phyloP scores from a whole-genome alignment of 257 asterid genomes.

The Lavandula angustifolia region DNA sequence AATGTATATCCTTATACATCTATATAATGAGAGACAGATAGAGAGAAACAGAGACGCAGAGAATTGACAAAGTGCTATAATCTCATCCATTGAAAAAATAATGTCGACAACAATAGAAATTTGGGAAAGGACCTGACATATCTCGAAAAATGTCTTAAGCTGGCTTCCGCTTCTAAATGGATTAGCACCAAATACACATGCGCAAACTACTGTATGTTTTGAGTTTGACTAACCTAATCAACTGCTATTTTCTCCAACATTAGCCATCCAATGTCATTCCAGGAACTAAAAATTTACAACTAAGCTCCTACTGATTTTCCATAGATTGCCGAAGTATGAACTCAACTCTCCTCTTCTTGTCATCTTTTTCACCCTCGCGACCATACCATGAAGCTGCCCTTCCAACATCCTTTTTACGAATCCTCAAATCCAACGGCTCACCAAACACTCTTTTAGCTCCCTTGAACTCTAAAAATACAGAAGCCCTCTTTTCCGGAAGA shows the following conservation, averaged over 20 bases:
- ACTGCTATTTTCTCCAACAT: constrained; percentile 45
- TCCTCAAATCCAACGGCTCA: constrained; percentile 84
- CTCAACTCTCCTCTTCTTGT: constrained; percentile 90
- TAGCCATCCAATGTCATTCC: constrained; percentile 46
- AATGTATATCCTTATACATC: background rate
- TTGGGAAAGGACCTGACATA: constrained; percentile 40
- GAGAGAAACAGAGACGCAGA: background rate
- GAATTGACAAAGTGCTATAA: constrained; percentile 28
- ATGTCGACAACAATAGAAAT: constrained; percentile 35
- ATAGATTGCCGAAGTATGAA: constrained; percentile 67
- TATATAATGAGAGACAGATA: background rate
- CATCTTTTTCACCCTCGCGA: constrained; percentile 83
- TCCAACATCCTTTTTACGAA: constrained; percentile 58
- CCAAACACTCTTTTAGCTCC: constrained; percentile 70
- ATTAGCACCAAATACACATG: constrained; percentile 63
- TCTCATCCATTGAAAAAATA: constrained; percentile 38
- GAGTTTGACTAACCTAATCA: constrained; percentile 66
- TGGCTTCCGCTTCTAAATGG: constrained; percentile 45
- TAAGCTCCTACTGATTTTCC: constrained; percentile 80
- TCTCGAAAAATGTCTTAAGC: constrained; percentile 61
- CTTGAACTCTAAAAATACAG: constrained; percentile 68
- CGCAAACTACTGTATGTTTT: constrained; percentile 51
- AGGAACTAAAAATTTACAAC: constrained; percentile 70
- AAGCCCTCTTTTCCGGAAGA: constrained; percentile 60
- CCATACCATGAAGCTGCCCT: constrained; percentile 59